These are phyloP conservation scores for Chaetomium cochliodes DNA, from an alignment of 495 filamentous ascomycete species.

Conservation along the genomic window DNA sequence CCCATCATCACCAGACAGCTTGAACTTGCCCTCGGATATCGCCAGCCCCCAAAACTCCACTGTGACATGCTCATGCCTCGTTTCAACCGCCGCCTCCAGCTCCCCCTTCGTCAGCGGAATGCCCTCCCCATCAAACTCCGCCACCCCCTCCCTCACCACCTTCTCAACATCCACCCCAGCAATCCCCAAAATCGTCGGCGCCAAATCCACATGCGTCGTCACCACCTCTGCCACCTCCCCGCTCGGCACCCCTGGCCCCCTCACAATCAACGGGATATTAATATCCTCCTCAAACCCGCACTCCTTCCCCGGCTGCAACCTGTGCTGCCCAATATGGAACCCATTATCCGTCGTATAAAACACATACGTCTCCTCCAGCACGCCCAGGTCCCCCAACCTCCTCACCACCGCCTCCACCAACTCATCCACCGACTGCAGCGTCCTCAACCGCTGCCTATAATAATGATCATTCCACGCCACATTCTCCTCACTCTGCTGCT, in stretches of 20 bases:
- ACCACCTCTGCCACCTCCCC: slow-evolving; percentile 52
- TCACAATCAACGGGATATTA: slow-evolving; percentile 64
- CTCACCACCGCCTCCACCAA: slow-evolving; percentile 58
- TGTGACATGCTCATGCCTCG: slow-evolving; percentile 61
- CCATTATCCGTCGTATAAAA: slow-evolving; percentile 75
- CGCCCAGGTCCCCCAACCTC: slow-evolving; percentile 49
- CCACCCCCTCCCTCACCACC: slow-evolving; percentile 44
- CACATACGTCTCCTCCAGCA: slow-evolving; percentile 68
- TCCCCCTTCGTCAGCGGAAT: slow-evolving; percentile 48
- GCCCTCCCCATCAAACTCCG: slow-evolving; percentile 60
- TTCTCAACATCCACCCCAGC: slow-evolving; percentile 27
- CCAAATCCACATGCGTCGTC: slow-evolving; percentile 68
- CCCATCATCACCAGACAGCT: slow-evolving; percentile 29
- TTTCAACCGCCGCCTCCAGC: slow-evolving; percentile 32
- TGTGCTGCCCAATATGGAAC: slow-evolving; percentile 72
- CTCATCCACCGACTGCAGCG: slow-evolving; percentile 69
- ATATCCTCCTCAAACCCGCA: slow-evolving; percentile 74
- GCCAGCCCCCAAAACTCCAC: slow-evolving; percentile 65
- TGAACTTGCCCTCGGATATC: slow-evolving; percentile 49
- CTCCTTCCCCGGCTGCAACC: slow-evolving; percentile 68
- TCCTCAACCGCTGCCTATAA: slow-evolving; percentile 61
- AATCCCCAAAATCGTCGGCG: slow-evolving; percentile 61
- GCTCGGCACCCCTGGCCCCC: slow-evolving; percentile 56
- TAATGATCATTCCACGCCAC: slow-evolving; percentile 67
- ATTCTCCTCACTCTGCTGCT: slow-evolving; percentile 40